These are phyloP conservation scores for Aureobasidium uvarum DNA, from an alignment of 2,329 filamentous ascomycete species.

Conservation along the genomic window DNA sequence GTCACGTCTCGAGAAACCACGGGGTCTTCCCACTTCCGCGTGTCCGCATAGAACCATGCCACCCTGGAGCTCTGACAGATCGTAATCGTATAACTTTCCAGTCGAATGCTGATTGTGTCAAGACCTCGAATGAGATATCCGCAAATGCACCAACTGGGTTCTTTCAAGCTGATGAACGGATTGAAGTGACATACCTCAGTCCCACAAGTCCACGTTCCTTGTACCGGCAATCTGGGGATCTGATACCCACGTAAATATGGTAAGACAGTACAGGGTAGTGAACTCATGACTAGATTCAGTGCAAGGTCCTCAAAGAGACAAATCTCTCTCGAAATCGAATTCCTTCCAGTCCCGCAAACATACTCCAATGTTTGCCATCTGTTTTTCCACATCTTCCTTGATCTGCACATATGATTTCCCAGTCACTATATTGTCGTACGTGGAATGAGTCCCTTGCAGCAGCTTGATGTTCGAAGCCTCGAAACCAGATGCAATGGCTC, in stretches of 20 bases:
- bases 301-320: not conserved
- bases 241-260: too few relatives aligned
- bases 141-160: not conserved
- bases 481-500: not conserved
- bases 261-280: not conserved
- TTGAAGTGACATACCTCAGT: too few relatives aligned
- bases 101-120: too few relatives aligned
- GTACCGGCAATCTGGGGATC: not conserved
- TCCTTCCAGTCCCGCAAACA: not conserved
- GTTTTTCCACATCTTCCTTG: not conserved
- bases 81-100: not conserved
- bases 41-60: not conserved
- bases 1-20: not conserved
- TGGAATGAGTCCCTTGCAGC: not conserved
- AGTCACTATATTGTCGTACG: not conserved
- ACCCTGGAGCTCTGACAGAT: not conserved
- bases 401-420: not conserved
- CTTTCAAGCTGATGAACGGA: too few relatives aligned
- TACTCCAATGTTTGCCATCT: not conserved
- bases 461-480: not conserved
- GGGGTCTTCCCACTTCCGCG: not conserved
- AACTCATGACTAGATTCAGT: too few relatives aligned
- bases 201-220: not conserved
- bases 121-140: not conserved
- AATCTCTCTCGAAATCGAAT: not conserved